These are phyloP conservation scores for Entomortierella parvispora DNA, from an alignment of 192 early-diverging fungal species.

Conservation along the genomic window DNA sequence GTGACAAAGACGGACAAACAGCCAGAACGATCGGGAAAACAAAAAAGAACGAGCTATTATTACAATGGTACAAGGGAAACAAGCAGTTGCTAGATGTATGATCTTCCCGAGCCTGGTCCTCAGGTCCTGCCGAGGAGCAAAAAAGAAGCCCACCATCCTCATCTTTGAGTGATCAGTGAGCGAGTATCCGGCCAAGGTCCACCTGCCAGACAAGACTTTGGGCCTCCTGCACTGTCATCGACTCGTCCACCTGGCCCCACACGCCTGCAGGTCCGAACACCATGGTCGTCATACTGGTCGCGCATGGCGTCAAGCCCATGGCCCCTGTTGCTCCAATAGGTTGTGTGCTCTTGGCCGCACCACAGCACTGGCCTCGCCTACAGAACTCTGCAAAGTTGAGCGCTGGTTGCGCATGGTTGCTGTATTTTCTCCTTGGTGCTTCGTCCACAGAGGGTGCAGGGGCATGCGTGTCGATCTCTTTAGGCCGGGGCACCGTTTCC, in stretches of 20 bases:
- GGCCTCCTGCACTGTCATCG: background rate
- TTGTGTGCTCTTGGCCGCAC: conserved; percentile 12
- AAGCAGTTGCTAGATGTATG: no score
- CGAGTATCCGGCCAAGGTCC: conserved; percentile 19
- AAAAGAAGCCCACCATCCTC: no score
- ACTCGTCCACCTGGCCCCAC: conserved; percentile 22
- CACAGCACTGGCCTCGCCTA: conserved; percentile 35
- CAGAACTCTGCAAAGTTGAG: conserved; percentile 41
- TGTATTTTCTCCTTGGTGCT: no score
- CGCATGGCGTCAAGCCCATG: conserved; percentile 35
- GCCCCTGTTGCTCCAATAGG: background rate
- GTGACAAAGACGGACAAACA: no score
- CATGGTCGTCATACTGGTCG: conserved; percentile 33
- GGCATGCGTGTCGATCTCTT: no score
- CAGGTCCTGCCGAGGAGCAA: no score
- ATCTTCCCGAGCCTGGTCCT: no score
- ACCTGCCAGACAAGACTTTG: conserved; percentile 45
- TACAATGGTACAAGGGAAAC: no score
- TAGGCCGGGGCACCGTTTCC: no score
- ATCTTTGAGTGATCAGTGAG: background rate
- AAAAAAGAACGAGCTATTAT: no score
- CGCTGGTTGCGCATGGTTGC: background rate
- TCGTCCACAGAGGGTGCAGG: no score
- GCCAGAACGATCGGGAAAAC: no score
- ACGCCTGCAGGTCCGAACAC: conserved; percentile 33